A percentile compares a stretch with the other conserved stretches of the same genome.
phyloP scores from a whole-genome alignment of 768 basidiomycete genomes.

The Naematelia aurantialba region DNA sequence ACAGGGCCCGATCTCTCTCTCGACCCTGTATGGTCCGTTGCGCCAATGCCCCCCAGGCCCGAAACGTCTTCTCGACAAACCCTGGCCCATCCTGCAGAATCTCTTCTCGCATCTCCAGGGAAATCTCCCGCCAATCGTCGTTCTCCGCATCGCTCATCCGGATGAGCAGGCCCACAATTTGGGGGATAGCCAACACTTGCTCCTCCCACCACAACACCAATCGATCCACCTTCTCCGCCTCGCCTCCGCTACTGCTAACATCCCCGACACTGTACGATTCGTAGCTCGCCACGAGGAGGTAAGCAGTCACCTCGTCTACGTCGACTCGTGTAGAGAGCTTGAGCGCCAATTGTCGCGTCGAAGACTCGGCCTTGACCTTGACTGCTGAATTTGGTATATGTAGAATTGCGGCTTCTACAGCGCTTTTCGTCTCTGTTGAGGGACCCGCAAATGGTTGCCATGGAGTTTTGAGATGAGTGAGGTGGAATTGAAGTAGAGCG shows the following conservation, averaged over 20 bases:
- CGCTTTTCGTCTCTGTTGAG: constrained; percentile 63
- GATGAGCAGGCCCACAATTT: constrained; percentile 70
- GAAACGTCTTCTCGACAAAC: constrained; percentile 63
- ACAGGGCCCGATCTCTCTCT: constrained; percentile 18
- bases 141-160: constrained; percentile 62
- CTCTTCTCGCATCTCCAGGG: constrained; percentile 48
- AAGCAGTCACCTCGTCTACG: constrained; percentile 76
- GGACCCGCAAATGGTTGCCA: constrained; percentile 65
- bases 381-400: constrained; percentile 63
- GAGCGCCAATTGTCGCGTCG: constrained; percentile 65
- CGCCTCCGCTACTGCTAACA: constrained; percentile 52
- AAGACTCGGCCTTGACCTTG: constrained; percentile 61
- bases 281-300: constrained; percentile 70
- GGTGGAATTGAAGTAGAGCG: constrained; percentile 23
- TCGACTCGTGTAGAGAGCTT: constrained; percentile 69
- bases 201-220: constrained; percentile 75
- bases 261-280: constrained; percentile 58
- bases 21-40: constrained; percentile 47
- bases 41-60: constrained; percentile 57
- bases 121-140: constrained; percentile 16
- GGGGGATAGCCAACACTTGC: constrained; percentile 68
- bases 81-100: constrained; percentile 63
- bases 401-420: constrained; percentile 65
- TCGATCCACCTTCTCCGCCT: constrained; percentile 54
- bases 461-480: constrained; percentile 20